Evolutionary conservation across 176 grass and related monocot species (phyloP).

Genomic region (Rhynchospora breviuscula): DNA sequence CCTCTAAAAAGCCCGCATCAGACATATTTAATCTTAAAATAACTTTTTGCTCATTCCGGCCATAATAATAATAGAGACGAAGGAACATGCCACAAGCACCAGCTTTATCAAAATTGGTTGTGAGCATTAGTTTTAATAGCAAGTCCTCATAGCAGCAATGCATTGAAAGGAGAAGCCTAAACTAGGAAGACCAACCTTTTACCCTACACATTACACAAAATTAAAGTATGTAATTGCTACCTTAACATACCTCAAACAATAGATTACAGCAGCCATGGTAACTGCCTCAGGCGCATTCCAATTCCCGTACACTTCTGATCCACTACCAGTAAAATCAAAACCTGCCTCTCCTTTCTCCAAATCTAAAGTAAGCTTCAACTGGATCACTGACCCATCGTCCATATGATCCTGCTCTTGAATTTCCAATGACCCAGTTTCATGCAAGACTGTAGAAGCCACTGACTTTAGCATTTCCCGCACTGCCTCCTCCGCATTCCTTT

Average conservation of each 20-base stretch:
- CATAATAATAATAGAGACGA: not conserved
- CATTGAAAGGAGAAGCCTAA: not conserved
- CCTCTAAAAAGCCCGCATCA: not conserved
- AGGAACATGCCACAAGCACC: not conserved
- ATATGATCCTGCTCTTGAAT: slow-evolving; percentile 87
- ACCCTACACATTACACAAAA: not conserved
- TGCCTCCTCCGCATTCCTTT: slow-evolving; percentile 89
- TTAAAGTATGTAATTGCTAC: not conserved
- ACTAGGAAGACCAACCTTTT: not conserved
- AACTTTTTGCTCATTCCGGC: not conserved
- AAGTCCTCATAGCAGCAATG: not conserved
- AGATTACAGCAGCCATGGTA: slow-evolving; percentile 85
- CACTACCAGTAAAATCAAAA: slow-evolving; percentile 83
- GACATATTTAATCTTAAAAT: not conserved
- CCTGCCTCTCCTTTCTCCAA: slow-evolving; percentile 65
- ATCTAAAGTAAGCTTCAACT: slow-evolving; percentile 82
- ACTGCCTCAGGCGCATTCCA: slow-evolving; percentile 96
- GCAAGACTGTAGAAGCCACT: slow-evolving; percentile 62
- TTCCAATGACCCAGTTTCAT: slow-evolving; percentile 54
- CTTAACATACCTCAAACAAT: slow-evolving; percentile 41
- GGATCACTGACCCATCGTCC: slow-evolving; percentile 90
- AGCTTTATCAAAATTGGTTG: not conserved
- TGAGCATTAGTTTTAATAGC: not conserved
- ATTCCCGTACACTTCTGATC: slow-evolving; percentile 89
- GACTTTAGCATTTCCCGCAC: slow-evolving; percentile 87